Percentiles rank a stretch among this genome's conserved stretches.
These are phyloP conservation scores for Penicillium sumatraense DNA, from an alignment of 2,329 filamentous ascomycete genomes.

Conservation along the genomic window DNA sequence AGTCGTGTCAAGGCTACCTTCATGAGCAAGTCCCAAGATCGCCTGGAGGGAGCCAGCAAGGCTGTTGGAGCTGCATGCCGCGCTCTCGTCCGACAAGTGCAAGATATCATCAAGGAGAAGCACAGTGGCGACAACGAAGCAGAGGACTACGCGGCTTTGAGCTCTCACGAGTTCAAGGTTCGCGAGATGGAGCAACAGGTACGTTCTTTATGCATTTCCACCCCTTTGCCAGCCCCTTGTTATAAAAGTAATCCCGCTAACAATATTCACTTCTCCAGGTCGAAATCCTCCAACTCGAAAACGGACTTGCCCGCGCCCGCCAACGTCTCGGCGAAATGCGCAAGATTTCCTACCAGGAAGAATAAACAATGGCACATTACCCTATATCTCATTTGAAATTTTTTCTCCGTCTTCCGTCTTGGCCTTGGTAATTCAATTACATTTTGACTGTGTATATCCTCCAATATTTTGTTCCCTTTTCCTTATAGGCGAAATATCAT, in stretches of 20 bases:
- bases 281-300: conserved; percentile 95
- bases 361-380: too few species aligned
- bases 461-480: background rate
- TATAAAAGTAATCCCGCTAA: background rate
- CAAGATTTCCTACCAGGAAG: conserved; percentile 92
- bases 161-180: conserved; percentile 96
- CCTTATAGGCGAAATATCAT: background rate
- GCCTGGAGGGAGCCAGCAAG: conserved; percentile 87
- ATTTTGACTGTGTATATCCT: conserved; percentile 15
- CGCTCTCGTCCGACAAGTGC: conserved; percentile 86
- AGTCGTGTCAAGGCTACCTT: conserved; percentile 96
- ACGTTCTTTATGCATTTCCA: conserved; percentile 40
- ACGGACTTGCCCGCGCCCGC: conserved; percentile 76
- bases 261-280: too few species aligned
- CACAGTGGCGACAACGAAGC: conserved; percentile 76
- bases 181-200: conserved; percentile 99
- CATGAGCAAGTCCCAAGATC: conserved; percentile 96
- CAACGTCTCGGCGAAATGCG: conserved; percentile 94
- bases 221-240: conserved; percentile 2
- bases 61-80: conserved; percentile 89
- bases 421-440: background rate
- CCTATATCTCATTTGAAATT: background rate
- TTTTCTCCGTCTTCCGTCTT: background rate
- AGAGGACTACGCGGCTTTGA: conserved; percentile 86
- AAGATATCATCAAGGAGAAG: conserved; percentile 88